Evolutionary conservation across 1,139 yeast species (phyloP).

Genomic region (Meyerozyma carpophila): DNA sequence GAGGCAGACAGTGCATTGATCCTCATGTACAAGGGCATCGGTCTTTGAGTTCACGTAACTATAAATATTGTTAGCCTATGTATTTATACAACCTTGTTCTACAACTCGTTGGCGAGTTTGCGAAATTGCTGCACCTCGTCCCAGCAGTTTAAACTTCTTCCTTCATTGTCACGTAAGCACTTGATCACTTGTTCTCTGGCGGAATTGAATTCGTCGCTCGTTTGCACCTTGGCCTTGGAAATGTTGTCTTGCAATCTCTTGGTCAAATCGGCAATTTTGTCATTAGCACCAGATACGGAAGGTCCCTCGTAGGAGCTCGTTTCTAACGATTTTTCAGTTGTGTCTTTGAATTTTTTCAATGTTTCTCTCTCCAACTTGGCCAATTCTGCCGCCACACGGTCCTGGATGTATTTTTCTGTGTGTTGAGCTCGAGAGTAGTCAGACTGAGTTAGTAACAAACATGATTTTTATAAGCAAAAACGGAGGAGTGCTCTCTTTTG

Average conservation of each 20-base stretch:
- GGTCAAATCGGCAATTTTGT: constrained; percentile 21
- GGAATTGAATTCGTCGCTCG: constrained; percentile 23
- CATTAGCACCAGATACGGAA: constrained; percentile 31
- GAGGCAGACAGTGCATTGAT: constrained; percentile 95
- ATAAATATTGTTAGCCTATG: not conserved
- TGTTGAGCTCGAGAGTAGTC: constrained; percentile 79
- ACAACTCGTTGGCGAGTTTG: constrained; percentile 37
- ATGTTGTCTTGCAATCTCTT: constrained; percentile 39
- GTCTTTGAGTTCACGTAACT: constrained; percentile 20
- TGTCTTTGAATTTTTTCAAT: constrained; percentile 47
- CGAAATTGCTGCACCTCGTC: constrained; percentile 77
- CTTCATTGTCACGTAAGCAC: constrained; percentile 67
- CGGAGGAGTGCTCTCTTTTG: not conserved
- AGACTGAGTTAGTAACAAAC: constrained; percentile 36
- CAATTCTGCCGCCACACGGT: constrained; percentile 65
- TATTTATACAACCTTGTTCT: constrained; percentile 4
- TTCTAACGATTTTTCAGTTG: constrained; percentile 40
- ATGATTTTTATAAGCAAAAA: not conserved
- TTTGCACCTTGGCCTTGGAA: constrained; percentile 33
- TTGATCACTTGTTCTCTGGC: constrained; percentile 56
- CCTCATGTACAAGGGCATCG: constrained; percentile 76
- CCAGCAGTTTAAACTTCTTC: constrained; percentile 81
- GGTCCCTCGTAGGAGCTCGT: constrained; percentile 15
- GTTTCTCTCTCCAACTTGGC: constrained; percentile 58
- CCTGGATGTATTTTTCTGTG: constrained; percentile 73